phyloP scores from a whole-genome alignment of 2,329 filamentous ascomycete genomes.

The Diaporthe sp. region DNA sequence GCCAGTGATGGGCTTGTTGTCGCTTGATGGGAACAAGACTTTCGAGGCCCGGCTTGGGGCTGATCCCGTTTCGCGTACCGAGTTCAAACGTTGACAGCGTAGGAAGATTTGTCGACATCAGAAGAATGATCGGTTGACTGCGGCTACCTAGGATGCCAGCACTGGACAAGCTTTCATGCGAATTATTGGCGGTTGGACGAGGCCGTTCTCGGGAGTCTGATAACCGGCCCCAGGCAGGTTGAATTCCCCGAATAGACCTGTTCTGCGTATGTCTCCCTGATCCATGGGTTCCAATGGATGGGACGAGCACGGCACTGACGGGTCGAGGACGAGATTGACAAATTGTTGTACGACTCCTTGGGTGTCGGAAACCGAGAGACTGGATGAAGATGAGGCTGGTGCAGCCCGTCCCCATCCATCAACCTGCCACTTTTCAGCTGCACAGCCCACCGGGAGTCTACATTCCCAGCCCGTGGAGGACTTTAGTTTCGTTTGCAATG shows the following conservation, averaged over 20 bases:
- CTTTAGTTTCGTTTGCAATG: constrained; percentile 25
- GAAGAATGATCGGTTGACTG: constrained; percentile 28
- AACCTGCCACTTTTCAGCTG: constrained; percentile 7
- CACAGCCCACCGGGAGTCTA: constrained; percentile 7
- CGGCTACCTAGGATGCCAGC: background rate
- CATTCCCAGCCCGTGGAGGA: background rate
- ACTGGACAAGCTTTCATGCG: constrained; percentile 18
- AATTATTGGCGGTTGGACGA: constrained; percentile 4
- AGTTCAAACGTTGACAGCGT: constrained; percentile 33
- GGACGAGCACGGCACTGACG: constrained; percentile 27
- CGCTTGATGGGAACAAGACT: constrained; percentile 1
- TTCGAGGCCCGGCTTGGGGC: constrained; percentile 17
- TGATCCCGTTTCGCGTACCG: constrained; percentile 27
- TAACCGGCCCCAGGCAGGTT: constrained; percentile 10
- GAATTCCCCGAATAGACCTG: background rate
- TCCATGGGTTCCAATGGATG: background rate
- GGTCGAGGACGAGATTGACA: constrained; percentile 12
- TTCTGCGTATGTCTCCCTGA: background rate
- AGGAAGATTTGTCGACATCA: constrained; percentile 26
- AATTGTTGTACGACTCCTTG: constrained; percentile 3
- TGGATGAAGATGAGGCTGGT: constrained; percentile 35
- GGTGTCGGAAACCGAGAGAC: constrained; percentile 30
- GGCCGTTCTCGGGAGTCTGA: constrained; percentile 12
- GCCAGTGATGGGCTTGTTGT: constrained; percentile 1
- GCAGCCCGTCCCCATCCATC: background rate